These are phyloP conservation scores for Fusarium setosum DNA, from an alignment of 2,329 filamentous ascomycete genomes.

Conservation along the genomic window DNA sequence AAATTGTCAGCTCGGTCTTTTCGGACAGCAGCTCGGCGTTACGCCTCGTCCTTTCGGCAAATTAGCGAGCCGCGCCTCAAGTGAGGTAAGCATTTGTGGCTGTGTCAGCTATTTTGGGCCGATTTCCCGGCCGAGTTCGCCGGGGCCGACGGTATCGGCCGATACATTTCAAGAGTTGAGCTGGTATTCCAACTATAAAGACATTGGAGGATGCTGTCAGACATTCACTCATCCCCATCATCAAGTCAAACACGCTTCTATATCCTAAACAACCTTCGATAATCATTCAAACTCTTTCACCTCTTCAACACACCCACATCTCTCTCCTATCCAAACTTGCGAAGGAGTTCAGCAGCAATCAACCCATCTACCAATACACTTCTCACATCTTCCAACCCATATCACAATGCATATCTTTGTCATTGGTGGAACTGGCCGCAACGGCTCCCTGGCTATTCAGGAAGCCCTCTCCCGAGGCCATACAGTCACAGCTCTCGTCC, in stretches of 20 bases:
- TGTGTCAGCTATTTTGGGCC: neutral
- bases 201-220: neutral
- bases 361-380: neutral
- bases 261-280: too few relatives aligned
- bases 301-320: too few relatives aligned
- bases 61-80: neutral
- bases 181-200: constrained; percentile 18
- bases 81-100: neutral
- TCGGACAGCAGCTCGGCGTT: neutral
- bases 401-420: constrained; percentile 29
- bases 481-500: constrained; percentile 21
- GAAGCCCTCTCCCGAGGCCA: constrained; percentile 18
- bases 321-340: too few relatives aligned
- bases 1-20: neutral
- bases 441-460: constrained; percentile 19
- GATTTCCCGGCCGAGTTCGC: rapidly evolving
- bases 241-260: too few relatives aligned
- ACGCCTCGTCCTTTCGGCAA: neutral
- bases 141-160: constrained; percentile 12
- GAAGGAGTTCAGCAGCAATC: too few relatives aligned
- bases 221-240: rapidly evolving
- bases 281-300: too few relatives aligned
- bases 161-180: rapidly evolving
- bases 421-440: constrained; percentile 29
- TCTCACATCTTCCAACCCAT: neutral